phyloP scores from a whole-genome alignment of 192 early-diverging fungal genomes.

The Entomortierella parvispora region DNA sequence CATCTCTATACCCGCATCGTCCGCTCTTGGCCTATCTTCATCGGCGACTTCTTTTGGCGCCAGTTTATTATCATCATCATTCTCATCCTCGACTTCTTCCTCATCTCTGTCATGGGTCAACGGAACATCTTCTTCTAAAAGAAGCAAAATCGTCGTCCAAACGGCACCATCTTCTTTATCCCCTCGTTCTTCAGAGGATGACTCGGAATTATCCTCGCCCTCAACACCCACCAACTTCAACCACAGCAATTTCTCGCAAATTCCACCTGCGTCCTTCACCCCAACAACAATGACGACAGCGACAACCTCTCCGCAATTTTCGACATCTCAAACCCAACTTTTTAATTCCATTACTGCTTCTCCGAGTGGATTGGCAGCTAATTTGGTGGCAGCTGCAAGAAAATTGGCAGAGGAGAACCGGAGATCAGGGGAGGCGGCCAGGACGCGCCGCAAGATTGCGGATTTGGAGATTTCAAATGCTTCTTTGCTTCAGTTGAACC shows the following conservation, averaged over 20 bases:
- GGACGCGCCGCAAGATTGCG: slow-evolving; percentile 54
- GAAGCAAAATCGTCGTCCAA: neutral
- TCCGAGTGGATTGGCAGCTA: too few relatives aligned
- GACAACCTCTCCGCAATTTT: too few relatives aligned
- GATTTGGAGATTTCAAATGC: slow-evolving; percentile 68
- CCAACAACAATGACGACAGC: slow-evolving; percentile 5
- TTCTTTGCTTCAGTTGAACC: slow-evolving; percentile 60
- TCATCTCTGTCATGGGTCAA: slow-evolving; percentile 42
- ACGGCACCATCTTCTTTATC: too few relatives aligned
- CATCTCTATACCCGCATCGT: slow-evolving; percentile 2
- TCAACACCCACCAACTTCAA: neutral
- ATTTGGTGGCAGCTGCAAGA: slow-evolving; percentile 22
- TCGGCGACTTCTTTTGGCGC: neutral
- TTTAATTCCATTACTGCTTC: too few relatives aligned
- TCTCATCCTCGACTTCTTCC: slow-evolving; percentile 42
- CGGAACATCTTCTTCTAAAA: slow-evolving; percentile 9
- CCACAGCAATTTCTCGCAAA: too few relatives aligned
- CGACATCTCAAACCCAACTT: too few relatives aligned
- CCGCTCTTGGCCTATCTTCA: neutral
- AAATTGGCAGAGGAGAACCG: slow-evolving; percentile 36
- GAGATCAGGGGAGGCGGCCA: slow-evolving; percentile 31
- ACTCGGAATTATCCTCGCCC: neutral
- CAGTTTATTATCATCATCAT: slow-evolving; percentile 30
- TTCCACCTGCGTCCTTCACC: too few relatives aligned
- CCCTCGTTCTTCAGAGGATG: too few relatives aligned